phyloP scores from a whole-genome alignment of 306 rosid species.

The Sechiopsis laciniata region DNA sequence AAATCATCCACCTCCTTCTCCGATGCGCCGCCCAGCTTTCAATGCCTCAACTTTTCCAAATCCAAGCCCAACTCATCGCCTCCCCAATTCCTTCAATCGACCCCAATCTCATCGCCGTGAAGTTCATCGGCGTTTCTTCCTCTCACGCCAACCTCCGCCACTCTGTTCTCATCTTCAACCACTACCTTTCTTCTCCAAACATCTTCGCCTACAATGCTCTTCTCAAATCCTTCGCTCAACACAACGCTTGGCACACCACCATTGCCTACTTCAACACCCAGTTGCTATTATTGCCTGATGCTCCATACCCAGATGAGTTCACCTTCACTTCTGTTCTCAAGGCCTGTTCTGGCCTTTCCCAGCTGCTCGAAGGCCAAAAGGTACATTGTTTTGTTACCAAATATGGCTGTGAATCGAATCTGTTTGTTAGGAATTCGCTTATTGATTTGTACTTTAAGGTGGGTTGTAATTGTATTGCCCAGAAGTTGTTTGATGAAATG shows the following conservation, averaged over 20 bases:
- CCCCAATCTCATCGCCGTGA: conserved; percentile 37
- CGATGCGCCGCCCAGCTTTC: conserved; percentile 29
- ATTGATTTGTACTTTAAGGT: conserved; percentile 33
- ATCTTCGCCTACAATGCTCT: conserved; percentile 35
- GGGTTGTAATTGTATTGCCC: conserved; percentile 26
- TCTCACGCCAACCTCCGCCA: conserved; percentile 27
- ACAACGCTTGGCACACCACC: conserved; percentile 34
- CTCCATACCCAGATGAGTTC: conserved; percentile 37
- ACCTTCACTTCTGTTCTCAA: conserved; percentile 44
- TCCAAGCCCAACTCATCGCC: conserved; percentile 31
- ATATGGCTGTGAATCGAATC: conserved; percentile 37
- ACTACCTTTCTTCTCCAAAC: conserved; percentile 31
- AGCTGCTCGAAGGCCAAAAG: conserved; percentile 30
- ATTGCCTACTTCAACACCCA: conserved; percentile 27
- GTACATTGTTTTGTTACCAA: conserved; percentile 33
- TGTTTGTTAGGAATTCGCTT: conserved; percentile 35
- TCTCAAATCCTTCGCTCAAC: conserved; percentile 40
- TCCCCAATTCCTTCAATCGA: conserved; percentile 34
- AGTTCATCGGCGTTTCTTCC: conserved; percentile 36
- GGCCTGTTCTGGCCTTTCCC: conserved; percentile 42
- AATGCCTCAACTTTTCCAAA: conserved; percentile 38
- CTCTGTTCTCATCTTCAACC: conserved; percentile 27
- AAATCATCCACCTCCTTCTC: conserved; percentile 32
- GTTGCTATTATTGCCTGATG: conserved; percentile 18
- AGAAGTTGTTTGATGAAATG: conserved; percentile 33